Percentiles rank a stretch among this genome's conserved stretches.
phyloP scores from a whole-genome alignment of 2,329 filamentous ascomycete genomes.

The Penicillium olsonii region DNA sequence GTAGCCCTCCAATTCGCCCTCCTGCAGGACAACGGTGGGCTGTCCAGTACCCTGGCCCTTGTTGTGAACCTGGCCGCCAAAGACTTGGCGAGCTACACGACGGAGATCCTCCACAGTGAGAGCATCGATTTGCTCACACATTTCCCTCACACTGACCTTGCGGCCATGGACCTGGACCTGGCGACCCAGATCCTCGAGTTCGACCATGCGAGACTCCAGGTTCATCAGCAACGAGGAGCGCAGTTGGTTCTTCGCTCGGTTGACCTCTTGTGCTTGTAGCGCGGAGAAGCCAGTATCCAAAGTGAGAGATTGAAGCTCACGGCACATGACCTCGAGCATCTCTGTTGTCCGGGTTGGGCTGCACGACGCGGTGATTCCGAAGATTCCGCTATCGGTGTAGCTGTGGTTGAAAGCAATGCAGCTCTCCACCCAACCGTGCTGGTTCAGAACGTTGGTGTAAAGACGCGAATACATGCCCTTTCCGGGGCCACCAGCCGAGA shows the following conservation, averaged over 20 bases:
- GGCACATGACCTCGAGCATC: constrained; percentile 96
- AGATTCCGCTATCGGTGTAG: constrained; percentile 93
- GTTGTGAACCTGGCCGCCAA: constrained; percentile 76
- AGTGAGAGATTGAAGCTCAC: constrained; percentile 77
- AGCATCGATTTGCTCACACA: constrained; percentile 83
- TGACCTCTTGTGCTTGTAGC: constrained; percentile 75
- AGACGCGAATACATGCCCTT: constrained; percentile 99
- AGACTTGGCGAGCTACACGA: constrained; percentile 75
- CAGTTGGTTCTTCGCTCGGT: constrained; percentile 94
- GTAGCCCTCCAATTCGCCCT: constrained; percentile 74
- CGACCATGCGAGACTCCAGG: constrained; percentile 93
- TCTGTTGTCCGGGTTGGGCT: constrained; percentile 72
- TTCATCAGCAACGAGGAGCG: constrained; percentile 93
- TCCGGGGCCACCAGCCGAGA: constrained; percentile 92
- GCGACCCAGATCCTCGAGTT: constrained; percentile 90
- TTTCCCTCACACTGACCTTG: constrained; percentile 88
- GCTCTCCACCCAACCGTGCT: constrained; percentile 95
- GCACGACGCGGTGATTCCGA: constrained; percentile 89
- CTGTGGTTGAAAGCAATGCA: constrained; percentile 97
- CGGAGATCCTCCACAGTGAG: constrained; percentile 79
- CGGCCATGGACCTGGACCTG: constrained; percentile 96
- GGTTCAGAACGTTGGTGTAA: constrained; percentile 97
- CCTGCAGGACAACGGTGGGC: constrained; percentile 92
- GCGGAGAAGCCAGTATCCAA: constrained; percentile 72
- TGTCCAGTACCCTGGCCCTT: constrained; percentile 76